Evolutionary conservation across 2,329 filamentous ascomycete genomes (phyloP), one percentile per base, ranked within the genome.

Genomic region (Coniochaeta sp.): DNA sequence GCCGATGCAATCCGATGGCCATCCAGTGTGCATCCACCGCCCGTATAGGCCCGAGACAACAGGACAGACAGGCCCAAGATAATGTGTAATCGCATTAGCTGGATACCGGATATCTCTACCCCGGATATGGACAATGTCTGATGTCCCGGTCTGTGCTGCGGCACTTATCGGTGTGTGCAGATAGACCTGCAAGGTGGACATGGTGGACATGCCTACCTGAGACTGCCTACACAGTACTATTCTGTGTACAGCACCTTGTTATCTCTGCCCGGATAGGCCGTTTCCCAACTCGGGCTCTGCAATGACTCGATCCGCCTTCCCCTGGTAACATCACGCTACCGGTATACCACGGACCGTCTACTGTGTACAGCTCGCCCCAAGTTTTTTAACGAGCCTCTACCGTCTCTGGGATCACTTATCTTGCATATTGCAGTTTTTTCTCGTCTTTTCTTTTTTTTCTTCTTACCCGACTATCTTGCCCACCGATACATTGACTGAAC

Each of bases 391-490:
- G 50, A 55, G 50, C 42, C 19, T n/a, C n/a, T 47, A 47, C 42
- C 42, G 42, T 32, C 30, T 38, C 16, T n/a, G 28, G 54, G 2
- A 36, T 34, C 54, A 55, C 28, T 56, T 56, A 56, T 56, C 54
- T 56, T 36, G 54, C 54, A 56, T 56, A 56, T 36, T 10, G n/a
- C 54, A 38, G 54, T 32, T 56, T 24, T 56, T 56, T 56, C n/a
- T 55, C 36, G 34, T 10, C 24, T 40, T 12, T 22, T 55, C 30
- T 56, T 28, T 55, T 55, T 55, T 10, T 52, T 40, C 36, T 22
- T 55, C 30, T 56, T 38, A n/a, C n/a, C n/a, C n/a, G n/a, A n/a
- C n/a, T 56, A 56, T 56, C 54, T 34, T 56, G 54, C 54, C 38
- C 54, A 56, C 54, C 54, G 54, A 56, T 24, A 38, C 26, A 34